Evolutionary conservation across 2,329 filamentous ascomycete species (phyloP), one percentile per base, ranked within the genome.

Genomic region (Colletotrichum zoysiae): DNA sequence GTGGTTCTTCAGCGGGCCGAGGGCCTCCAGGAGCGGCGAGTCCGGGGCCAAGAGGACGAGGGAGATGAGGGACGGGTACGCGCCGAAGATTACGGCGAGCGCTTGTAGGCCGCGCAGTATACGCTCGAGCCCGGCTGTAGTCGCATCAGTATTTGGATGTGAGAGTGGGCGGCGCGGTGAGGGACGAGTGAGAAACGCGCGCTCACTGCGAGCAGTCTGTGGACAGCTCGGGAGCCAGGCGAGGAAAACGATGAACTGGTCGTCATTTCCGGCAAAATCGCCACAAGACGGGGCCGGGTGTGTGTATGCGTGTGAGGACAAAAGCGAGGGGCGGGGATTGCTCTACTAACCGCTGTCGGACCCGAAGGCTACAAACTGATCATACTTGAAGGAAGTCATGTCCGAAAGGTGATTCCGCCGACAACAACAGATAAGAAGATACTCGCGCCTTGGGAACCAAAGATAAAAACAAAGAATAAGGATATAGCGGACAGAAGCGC

Each of bases 51-150:
- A 72, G 75, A 62, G 56, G 18, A 83, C 67, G 8, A 81, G 71
- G 38, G 81, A 75, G 40, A 85, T 77, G 30, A 86, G 79, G 23
- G 82, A 57, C 6, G 86, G 80, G 70, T 84, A 86, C 16, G 82
- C 83, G 23, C 84, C 79, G 16, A 88, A 75, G 68, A 90, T 83
- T 66, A 86, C 83, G 71, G 85, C 79, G 40, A 84, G 63, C 56
- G 87, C 79, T 79, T 91, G 89, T 56, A 90, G 75, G 67, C 90
- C 81, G 57, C 90, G 88, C 74, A 92, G 82, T 65, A 85, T 83
- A 70, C 90, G 87, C 78, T 92, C 90, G 1, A 92, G 82, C 5
- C 89, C 90, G 76, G 85, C 89, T 90, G 75, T n/a, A 33, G 44
- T 42, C 16, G 38, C 40, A 35, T 71, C 23, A 68, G 71, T 44